Evolutionary conservation across 2,329 filamentous ascomycete species (phyloP).

Genomic region (Colletotrichum sp.): DNA sequence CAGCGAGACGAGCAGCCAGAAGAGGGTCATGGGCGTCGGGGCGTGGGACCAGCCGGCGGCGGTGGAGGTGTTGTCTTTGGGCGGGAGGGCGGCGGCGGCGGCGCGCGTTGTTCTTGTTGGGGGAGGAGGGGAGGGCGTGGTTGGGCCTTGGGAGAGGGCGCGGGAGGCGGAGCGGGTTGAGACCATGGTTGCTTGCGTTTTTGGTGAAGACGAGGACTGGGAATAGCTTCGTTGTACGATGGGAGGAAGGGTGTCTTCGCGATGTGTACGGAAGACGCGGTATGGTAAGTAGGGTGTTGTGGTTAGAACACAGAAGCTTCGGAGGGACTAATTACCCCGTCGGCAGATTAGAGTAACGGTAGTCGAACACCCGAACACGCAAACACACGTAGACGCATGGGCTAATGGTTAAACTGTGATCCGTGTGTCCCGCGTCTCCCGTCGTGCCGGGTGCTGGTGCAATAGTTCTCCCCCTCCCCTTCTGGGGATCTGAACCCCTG

Average conservation of each 20-base stretch:
- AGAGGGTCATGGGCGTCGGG: too few relatives aligned
- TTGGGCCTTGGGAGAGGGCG: slow-evolving; percentile 26
- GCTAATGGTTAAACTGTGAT: background rate
- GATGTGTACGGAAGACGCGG: background rate
- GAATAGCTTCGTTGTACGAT: background rate
- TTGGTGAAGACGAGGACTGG: background rate
- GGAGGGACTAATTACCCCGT: background rate
- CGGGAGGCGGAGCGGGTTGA: slow-evolving; percentile 40
- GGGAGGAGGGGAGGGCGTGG: slow-evolving; percentile 21
- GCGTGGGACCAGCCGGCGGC: too few relatives aligned
- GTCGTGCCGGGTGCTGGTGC: background rate
- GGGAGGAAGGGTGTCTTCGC: background rate
- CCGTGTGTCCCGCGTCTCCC: background rate
- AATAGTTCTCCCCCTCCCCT: background rate
- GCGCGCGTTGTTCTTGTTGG: slow-evolving; percentile 1
- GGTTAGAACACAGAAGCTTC: background rate
- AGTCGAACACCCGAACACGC: background rate
- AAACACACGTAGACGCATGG: background rate
- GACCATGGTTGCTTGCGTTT: slow-evolving; percentile 32
- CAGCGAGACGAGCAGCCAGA: too few relatives aligned
- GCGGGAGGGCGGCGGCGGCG: background rate
- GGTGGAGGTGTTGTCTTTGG: too few relatives aligned
- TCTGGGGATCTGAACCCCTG: background rate
- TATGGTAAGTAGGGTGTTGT: background rate
- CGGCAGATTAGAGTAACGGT: background rate